Conservation (phyloP, 768 basidiomycete genomes). For the Suillus weaverae region DNA sequence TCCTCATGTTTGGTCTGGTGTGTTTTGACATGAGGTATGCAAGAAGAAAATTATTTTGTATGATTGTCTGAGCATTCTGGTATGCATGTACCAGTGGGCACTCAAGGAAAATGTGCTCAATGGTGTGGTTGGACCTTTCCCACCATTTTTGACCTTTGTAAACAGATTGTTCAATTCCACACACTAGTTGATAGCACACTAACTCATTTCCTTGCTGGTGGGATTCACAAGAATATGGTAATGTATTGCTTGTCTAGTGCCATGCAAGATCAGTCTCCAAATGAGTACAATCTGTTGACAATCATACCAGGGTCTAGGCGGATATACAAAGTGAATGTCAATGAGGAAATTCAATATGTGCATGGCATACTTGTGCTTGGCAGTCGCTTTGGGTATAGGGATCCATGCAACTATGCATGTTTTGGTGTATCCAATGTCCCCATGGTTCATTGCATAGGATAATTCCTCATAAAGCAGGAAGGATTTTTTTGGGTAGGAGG, state of each 20-base stretch:
- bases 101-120: slow-evolving; percentile 32
- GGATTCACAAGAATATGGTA: slow-evolving; percentile 36
- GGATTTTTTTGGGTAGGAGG: slow-evolving; percentile 22
- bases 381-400: slow-evolving; percentile 26
- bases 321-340: slow-evolving; percentile 28
- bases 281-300: too few relatives aligned
- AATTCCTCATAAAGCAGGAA: slow-evolving; percentile 43
- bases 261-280: too few relatives aligned
- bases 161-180: slow-evolving; percentile 43
- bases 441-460: slow-evolving; percentile 31
- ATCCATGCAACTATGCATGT: slow-evolving; percentile 27
- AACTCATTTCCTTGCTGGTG: slow-evolving; percentile 31
- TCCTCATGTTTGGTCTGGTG: slow-evolving; percentile 27
- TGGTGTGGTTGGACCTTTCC: slow-evolving; percentile 36
- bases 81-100: slow-evolving; percentile 38
- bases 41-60: slow-evolving; percentile 21
- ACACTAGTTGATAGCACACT: slow-evolving; percentile 39
- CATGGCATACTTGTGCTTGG: slow-evolving; percentile 38
- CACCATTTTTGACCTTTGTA: slow-evolving; percentile 39
- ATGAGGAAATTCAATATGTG: slow-evolving; percentile 30
- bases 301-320: too few relatives aligned
- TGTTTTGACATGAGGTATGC: slow-evolving; percentile 25
- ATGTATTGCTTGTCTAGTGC: slow-evolving; percentile 17
- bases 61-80: slow-evolving; percentile 13
- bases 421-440: slow-evolving; percentile 35